A percentile compares a stretch with the other conserved stretches of the same genome.
These are phyloP conservation scores for Solanum okadae DNA, from an alignment of 257 asterid genomes.

Conservation along the genomic window DNA sequence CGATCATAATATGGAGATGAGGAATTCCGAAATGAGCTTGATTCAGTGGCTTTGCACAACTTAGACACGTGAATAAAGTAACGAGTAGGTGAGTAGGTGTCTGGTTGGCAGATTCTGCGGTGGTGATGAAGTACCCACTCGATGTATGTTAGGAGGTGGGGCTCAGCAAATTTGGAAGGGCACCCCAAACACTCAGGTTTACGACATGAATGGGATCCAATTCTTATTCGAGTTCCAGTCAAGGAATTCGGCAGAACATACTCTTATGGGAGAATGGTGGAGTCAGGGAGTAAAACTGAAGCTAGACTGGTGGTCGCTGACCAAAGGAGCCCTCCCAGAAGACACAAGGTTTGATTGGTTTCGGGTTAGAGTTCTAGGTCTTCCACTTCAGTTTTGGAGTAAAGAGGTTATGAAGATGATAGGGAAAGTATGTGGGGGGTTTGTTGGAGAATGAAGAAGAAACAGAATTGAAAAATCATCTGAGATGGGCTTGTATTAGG, in stretches of 20 bases:
- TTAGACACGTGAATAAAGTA: neutral
- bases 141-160: neutral
- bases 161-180: neutral
- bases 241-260: neutral
- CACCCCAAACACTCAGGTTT: neutral
- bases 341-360: neutral
- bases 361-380: neutral
- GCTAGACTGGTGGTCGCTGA: neutral
- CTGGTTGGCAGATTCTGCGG: neutral
- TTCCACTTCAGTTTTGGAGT: neutral
- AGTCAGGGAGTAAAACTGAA: neutral
- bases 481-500: neutral
- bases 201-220: neutral
- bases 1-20: too few species aligned
- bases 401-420: neutral
- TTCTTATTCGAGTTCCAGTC: neutral
- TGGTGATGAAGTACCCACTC: neutral
- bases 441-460: neutral
- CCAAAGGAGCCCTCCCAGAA: neutral
- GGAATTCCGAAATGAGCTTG: neutral
- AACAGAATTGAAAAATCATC: neutral
- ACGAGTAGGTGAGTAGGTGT: neutral
- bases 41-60: neutral
- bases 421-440: neutral
- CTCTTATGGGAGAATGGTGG: neutral